phyloP scores from a whole-genome alignment of 208 protist genomes.

The Herpetomonas tarakana region DNA sequence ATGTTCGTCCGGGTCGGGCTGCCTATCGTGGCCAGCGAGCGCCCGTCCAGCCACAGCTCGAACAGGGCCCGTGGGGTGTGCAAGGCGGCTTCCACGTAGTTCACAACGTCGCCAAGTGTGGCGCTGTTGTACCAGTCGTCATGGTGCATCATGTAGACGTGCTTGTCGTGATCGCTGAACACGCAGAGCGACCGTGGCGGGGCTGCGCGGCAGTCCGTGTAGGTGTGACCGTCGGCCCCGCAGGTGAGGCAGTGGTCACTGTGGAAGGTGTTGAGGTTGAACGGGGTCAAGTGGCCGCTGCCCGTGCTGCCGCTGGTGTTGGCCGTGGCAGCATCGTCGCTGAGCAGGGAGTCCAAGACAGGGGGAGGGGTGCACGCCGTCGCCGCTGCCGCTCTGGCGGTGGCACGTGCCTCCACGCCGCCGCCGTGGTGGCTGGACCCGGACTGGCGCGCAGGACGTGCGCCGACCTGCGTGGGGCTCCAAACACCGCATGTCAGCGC shows the following conservation, averaged over 20 bases:
- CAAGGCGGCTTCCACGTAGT: slow-evolving; percentile 25
- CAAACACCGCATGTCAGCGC: not conserved
- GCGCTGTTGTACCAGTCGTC: slow-evolving; percentile 20
- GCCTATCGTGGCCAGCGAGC: not conserved
- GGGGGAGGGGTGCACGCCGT: too few relatives aligned
- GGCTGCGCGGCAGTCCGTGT: slow-evolving; percentile 24
- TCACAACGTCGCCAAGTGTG: slow-evolving; percentile 29
- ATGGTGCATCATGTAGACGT: slow-evolving; percentile 39
- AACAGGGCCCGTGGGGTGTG: slow-evolving; percentile 1
- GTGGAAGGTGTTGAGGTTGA: slow-evolving; percentile 8
- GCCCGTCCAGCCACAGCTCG: slow-evolving; percentile 20
- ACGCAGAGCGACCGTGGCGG: slow-evolving; percentile 18
- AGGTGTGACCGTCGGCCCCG: slow-evolving; percentile 27
- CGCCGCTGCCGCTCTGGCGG: not conserved
- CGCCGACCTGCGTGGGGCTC: not conserved
- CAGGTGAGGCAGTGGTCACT: slow-evolving; percentile 32
- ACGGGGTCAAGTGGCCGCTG: slow-evolving; percentile 11
- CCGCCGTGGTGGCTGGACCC: too few relatives aligned
- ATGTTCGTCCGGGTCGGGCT: not conserved
- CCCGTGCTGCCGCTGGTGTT: not conserved
- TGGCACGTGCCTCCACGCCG: not conserved
- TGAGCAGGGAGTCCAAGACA: not conserved
- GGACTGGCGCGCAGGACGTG: too few relatives aligned
- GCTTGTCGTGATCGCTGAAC: slow-evolving; percentile 17
- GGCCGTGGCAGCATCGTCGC: too few relatives aligned